Evolutionary conservation across 305 asterid genomes (phyloP).

Genomic region (Fraxinus xanthoxyloides): DNA sequence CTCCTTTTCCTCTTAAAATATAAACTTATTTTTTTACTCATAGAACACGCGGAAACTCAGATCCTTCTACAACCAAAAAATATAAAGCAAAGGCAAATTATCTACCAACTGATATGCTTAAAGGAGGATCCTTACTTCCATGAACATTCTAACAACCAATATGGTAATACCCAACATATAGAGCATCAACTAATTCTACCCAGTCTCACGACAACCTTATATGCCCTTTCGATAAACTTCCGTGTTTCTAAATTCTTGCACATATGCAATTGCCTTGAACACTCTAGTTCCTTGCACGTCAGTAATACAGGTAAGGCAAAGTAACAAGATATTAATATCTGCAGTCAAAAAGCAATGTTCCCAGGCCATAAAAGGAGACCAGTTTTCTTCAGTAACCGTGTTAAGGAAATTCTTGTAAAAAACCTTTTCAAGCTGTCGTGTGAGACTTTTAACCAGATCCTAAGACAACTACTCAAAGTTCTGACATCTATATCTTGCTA

Average conservation of each 20-base stretch:
- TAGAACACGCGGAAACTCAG: not conserved
- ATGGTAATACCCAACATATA: not conserved
- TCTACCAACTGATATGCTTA: not conserved
- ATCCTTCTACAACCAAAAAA: not conserved
- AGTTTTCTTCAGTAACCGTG: not conserved
- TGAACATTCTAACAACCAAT: not conserved
- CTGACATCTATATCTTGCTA: not conserved
- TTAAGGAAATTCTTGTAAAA: not conserved
- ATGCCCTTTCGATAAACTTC: not conserved
- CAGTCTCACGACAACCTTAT: not conserved
- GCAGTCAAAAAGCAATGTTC: not conserved
- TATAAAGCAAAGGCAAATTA: not conserved
- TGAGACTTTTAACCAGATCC: not conserved
- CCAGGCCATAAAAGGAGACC: not conserved
- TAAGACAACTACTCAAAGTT: not conserved
- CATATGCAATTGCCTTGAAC: not conserved
- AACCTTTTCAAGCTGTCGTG: not conserved
- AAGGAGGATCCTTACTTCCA: constrained; percentile 1
- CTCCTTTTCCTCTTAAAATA: not conserved
- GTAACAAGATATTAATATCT: not conserved
- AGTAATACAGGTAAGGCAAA: not conserved
- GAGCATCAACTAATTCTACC: not conserved
- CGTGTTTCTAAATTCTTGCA: constrained; percentile 4
- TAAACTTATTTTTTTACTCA: not conserved
- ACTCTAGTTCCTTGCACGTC: not conserved